Evolutionary conservation across 345 rosid genomes (phyloP), one percentile per base, ranked within the genome.

Genomic region (Eucalyptus brandiana): DNA sequence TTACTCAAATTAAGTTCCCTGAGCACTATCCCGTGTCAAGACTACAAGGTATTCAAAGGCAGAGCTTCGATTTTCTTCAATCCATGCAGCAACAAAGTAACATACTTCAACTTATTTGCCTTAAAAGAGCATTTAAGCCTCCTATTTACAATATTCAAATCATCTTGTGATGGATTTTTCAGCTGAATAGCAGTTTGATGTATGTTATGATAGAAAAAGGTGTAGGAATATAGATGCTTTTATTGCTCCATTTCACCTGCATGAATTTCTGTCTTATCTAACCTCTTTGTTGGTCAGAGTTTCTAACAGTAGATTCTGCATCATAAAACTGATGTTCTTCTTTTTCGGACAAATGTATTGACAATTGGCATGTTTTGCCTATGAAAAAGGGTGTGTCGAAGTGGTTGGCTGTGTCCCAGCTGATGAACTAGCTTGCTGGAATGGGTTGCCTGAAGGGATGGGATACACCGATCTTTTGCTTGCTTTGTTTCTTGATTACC

Each of bases 61-160:
- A 44, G 87, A 85, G n/a, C 51, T 47, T 96, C 97, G 6, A 90
- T 95, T 47, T 91, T 96, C 89, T 99, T 97, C 62, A 4, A 14
- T 34, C 48, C 51, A 11, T 21, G 18, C 51, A 4, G 48, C 34
- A 23, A 76, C 18, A 24, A 91, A 96, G 88, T 94, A 85, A 9
- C 30, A 58, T 67, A 49, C 51, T 49, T 49, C 51, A 49, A 34
- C 93, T 76, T 96, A 81, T 92, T 93, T 87, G 95, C 96, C 1
- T 80, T n/a, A n/a, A 88, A 88, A 18, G 93, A 94, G 88, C 93
- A 96, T 91, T 96, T 96, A 9, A 58, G 65, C 65, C 26, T 51
- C 23, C 54, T 51, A 51, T 51, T 17, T 51, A 51, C 23, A 51
- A 51, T 51, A 58, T 58, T 58, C 30, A 24, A 58, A 58, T 58